Evolutionary conservation across 305 asterid species (phyloP).

Genomic region (Solanum chacoense): DNA sequence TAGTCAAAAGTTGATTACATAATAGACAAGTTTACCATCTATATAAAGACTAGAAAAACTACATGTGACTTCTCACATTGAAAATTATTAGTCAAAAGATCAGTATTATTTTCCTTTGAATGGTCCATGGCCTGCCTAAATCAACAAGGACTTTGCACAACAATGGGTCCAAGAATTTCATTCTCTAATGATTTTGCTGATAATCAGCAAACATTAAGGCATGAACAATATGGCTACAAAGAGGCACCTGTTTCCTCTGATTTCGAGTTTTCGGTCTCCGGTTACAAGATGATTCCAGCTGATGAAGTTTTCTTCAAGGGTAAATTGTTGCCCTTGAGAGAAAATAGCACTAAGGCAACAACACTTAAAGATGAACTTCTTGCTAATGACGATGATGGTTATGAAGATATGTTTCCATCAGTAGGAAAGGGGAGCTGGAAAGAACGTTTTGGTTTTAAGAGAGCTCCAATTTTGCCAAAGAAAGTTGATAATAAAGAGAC

Average conservation of each 20-base stretch:
- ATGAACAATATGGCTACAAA: conserved; percentile 42
- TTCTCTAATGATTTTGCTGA: conserved; percentile 79
- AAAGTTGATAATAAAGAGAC: conserved; percentile 24
- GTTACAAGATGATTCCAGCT: conserved; percentile 48
- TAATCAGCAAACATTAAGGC: conserved; percentile 38
- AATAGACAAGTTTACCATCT: not conserved
- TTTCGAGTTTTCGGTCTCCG: conserved; percentile 53
- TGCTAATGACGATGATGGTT: conserved; percentile 27
- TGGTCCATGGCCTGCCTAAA: conserved; percentile 65
- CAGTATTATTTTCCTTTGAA: not conserved
- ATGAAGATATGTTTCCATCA: conserved; percentile 18
- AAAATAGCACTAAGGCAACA: conserved; percentile 25
- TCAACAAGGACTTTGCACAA: conserved; percentile 34
- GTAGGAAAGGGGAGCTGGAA: conserved; percentile 49
- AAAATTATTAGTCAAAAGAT: not conserved
- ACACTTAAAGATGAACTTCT: conserved; percentile 80
- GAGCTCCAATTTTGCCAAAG: conserved; percentile 33
- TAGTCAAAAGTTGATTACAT: not conserved
- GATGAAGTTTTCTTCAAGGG: conserved; percentile 77
- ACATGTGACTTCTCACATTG: conserved; percentile 4
- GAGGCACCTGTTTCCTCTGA: conserved; percentile 90
- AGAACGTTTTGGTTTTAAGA: conserved; percentile 57
- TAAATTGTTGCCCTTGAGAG: conserved; percentile 45
- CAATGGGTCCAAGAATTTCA: conserved; percentile 74
- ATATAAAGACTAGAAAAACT: conserved; percentile 6